Evolutionary conservation across 1,284 basidiomycete genomes (phyloP).

Genomic region (Ustilago crameri): DNA sequence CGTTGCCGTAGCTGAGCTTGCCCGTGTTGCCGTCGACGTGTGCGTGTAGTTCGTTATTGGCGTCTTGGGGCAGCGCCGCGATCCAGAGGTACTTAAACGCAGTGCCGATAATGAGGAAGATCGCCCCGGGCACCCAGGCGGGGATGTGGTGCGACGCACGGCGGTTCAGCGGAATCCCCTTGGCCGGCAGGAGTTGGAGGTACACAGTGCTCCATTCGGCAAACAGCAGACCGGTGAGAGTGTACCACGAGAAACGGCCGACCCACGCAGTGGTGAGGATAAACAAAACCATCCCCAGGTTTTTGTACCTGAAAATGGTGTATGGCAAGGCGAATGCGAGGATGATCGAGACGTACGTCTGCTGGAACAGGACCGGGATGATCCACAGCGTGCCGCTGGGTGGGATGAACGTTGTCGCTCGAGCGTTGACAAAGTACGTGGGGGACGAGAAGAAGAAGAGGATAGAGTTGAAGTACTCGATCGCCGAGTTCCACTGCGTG

Average conservation of each 20-base stretch:
- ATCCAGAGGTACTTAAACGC: conserved; percentile 58
- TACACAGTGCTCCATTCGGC: conserved; percentile 55
- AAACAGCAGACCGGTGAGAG: conserved; percentile 51
- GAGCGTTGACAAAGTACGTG: conserved; percentile 22
- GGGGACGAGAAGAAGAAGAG: conserved; percentile 50
- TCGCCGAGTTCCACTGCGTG: conserved; percentile 22
- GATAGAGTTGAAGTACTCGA: conserved; percentile 56
- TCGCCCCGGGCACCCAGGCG: conserved; percentile 26
- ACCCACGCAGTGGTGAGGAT: conserved; percentile 56
- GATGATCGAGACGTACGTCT: conserved; percentile 54
- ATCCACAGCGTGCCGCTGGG: conserved; percentile 52
- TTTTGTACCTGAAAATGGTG: conserved; percentile 49
- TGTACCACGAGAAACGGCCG: conserved; percentile 56
- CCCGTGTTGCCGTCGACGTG: conserved; percentile 51
- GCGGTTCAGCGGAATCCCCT: conserved; percentile 26
- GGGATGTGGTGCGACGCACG: conserved; percentile 10
- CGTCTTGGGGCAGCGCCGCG: conserved; percentile 26
- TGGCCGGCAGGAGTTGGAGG: conserved; percentile 21
- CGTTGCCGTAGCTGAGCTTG: conserved; percentile 34
- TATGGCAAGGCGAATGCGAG: conserved; percentile 51
- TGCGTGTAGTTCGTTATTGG: conserved; percentile 32
- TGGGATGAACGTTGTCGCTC: conserved; percentile 45
- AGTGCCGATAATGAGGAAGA: conserved; percentile 27
- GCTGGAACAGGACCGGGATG: conserved; percentile 52
- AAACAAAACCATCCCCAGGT: conserved; percentile 40